These are phyloP conservation scores for Kodamaea plutei DNA, from an alignment of 1,139 yeast genomes.

Conservation along the genomic window DNA sequence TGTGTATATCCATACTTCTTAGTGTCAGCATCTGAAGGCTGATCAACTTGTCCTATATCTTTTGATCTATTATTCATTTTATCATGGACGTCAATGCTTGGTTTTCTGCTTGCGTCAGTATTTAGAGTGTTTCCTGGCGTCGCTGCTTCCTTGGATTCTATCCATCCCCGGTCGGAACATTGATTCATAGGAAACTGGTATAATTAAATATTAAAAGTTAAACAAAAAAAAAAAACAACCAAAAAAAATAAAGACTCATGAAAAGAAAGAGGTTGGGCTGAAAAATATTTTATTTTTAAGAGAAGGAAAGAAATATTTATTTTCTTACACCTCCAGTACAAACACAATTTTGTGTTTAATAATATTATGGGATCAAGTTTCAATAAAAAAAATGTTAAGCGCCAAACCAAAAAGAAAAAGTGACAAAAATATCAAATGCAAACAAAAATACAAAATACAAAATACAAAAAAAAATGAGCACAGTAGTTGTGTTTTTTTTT, in stretches of 20 bases:
- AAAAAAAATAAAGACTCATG: conserved; percentile 13
- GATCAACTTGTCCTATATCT: not conserved
- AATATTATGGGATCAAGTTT: conserved; percentile 1
- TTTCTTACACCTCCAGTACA: too few species aligned
- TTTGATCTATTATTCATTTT: not conserved
- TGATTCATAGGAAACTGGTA: conserved; percentile 6
- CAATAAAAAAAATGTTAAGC: not conserved
- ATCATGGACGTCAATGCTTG: not conserved
- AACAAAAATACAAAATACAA: too few species aligned
- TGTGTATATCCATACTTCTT: not conserved
- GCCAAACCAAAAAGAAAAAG: too few species aligned
- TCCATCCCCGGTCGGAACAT: conserved; percentile 2
- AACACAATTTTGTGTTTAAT: not conserved
- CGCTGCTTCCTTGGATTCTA: not conserved
- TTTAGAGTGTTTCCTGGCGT: not conserved
- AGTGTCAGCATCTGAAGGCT: not conserved
- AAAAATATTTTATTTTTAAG: conserved; percentile 2
- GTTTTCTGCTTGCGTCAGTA: not conserved
- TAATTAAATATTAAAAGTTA: conserved; percentile 7
- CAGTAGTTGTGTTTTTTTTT: too few species aligned
- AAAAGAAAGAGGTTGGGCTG: conserved; percentile 1
- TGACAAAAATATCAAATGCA: too few species aligned
- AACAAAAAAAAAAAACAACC: too few species aligned
- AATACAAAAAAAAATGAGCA: too few species aligned
- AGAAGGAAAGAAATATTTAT: not conserved